Evolutionary conservation across 2,329 filamentous ascomycete species (phyloP).

Genomic region (Fusarium robinianum): DNA sequence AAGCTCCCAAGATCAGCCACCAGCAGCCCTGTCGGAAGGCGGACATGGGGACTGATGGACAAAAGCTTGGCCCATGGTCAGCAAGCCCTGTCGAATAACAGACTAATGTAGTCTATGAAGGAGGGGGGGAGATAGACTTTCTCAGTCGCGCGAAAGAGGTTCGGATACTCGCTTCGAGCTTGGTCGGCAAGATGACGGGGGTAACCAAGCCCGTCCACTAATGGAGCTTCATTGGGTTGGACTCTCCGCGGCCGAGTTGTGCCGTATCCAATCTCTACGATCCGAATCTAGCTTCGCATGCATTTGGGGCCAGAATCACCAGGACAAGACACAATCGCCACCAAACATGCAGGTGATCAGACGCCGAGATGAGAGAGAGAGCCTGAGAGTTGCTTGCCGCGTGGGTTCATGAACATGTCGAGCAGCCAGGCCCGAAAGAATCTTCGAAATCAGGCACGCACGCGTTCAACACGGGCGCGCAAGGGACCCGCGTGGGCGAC

Average conservation of each 20-base stretch:
- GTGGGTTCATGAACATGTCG: no score
- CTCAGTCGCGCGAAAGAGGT: constrained; percentile 22
- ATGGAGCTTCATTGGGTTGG: constrained; percentile 1
- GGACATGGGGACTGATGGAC: constrained; percentile 10
- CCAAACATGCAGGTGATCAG: no score
- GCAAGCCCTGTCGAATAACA: constrained; percentile 15
- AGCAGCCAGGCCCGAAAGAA: no score
- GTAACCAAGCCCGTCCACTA: neutral
- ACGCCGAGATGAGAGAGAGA: no score
- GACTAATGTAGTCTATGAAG: constrained; percentile 26
- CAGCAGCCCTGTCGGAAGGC: constrained; percentile 8
- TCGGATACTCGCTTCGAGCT: constrained; percentile 7
- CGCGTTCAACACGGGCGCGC: no score
- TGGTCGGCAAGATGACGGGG: constrained; percentile 5
- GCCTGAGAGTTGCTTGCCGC: no score
- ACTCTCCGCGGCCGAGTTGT: neutral
- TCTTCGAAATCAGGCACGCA: no score
- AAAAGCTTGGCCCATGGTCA: constrained; percentile 17
- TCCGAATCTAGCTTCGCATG: no score
- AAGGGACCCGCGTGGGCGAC: no score
- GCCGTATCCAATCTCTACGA: neutral
- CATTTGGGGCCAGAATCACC: no score
- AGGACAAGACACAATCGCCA: no score
- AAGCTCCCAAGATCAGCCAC: constrained; percentile 20
- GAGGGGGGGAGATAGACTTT: constrained; percentile 37